Percentiles rank a stretch among this genome's conserved stretches.
Evolutionary conservation across 2,329 filamentous ascomycete species (phyloP).

Genomic region (Myriosclerotinia scirpicola): DNA sequence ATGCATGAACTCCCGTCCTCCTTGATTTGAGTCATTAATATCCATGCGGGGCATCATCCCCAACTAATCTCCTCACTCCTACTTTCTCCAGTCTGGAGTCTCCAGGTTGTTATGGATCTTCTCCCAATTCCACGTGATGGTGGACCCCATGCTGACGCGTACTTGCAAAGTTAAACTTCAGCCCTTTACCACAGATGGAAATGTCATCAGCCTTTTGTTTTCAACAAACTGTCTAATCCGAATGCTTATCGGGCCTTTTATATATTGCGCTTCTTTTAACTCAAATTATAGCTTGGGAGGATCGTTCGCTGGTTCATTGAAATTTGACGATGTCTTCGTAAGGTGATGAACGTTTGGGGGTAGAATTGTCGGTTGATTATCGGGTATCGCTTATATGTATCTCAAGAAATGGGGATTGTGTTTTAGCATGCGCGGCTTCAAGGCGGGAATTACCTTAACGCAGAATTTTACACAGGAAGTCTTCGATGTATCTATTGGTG

Average conservation of each 20-base stretch:
- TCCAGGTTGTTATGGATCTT: slow-evolving; percentile 1
- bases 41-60: not conserved
- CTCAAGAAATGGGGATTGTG: not conserved
- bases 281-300: not conserved
- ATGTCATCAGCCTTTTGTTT: not conserved
- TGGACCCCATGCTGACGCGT: slow-evolving; percentile 4
- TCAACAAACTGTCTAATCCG: not conserved
- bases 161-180: not conserved
- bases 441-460: not conserved
- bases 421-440: not conserved
- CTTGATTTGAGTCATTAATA: not conserved
- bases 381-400: not conserved
- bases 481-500: not conserved
- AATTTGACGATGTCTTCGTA: not conserved
- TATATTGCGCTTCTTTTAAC: not conserved
- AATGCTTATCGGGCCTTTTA: not conserved
- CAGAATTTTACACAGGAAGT: too few relatives aligned
- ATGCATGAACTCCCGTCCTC: not conserved
- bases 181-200: not conserved
- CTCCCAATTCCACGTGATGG: not conserved
- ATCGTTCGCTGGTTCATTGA: not conserved
- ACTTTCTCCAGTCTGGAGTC: not conserved
- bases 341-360: not conserved
- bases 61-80: not conserved
- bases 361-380: not conserved